Percentiles rank a stretch among this genome's conserved stretches.
Conservation (phyloP, 345 rosid genomes). For the Brassica incana region DNA sequence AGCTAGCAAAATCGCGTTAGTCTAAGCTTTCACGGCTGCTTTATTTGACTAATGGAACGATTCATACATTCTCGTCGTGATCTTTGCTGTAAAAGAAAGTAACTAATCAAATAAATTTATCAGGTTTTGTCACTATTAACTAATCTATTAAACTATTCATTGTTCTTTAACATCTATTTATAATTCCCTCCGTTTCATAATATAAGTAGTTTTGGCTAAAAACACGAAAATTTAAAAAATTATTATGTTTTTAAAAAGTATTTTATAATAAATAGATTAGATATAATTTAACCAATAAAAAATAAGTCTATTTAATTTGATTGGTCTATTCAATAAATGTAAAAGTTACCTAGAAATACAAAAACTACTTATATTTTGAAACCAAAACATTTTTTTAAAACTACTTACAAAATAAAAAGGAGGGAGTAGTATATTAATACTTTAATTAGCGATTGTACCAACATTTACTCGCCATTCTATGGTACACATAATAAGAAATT, state of each 20-base stretch:
- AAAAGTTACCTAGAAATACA: too few relatives aligned
- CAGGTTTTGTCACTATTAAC: constrained; percentile 34
- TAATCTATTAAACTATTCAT: constrained; percentile 15
- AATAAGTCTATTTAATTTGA: too few relatives aligned
- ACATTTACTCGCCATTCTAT: constrained; percentile 29
- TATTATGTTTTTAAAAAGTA: too few relatives aligned
- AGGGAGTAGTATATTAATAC: not conserved
- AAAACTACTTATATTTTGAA: too few relatives aligned
- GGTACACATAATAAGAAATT: constrained; percentile 38
- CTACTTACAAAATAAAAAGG: too few relatives aligned
- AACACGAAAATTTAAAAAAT: too few relatives aligned
- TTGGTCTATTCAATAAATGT: too few relatives aligned
- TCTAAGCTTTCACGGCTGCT: constrained; percentile 38
- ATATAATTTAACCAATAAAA: too few relatives aligned
- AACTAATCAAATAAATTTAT: not conserved
- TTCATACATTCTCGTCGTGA: constrained; percentile 27
- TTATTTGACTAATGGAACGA: constrained; percentile 36
- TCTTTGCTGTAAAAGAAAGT: constrained; percentile 39
- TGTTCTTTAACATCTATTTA: constrained; percentile 14
- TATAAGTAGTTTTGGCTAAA: too few relatives aligned
- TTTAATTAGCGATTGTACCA: constrained; percentile 18
- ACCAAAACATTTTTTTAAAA: too few relatives aligned
- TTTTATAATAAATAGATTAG: too few relatives aligned
- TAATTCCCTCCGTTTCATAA: too few relatives aligned
- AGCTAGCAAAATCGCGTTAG: constrained; percentile 33